Percentiles rank a stretch among this genome's conserved stretches.
Evolutionary conservation across 1,284 basidiomycete genomes (phyloP).

Genomic region (Melanopsichium pennsylvanicum): DNA sequence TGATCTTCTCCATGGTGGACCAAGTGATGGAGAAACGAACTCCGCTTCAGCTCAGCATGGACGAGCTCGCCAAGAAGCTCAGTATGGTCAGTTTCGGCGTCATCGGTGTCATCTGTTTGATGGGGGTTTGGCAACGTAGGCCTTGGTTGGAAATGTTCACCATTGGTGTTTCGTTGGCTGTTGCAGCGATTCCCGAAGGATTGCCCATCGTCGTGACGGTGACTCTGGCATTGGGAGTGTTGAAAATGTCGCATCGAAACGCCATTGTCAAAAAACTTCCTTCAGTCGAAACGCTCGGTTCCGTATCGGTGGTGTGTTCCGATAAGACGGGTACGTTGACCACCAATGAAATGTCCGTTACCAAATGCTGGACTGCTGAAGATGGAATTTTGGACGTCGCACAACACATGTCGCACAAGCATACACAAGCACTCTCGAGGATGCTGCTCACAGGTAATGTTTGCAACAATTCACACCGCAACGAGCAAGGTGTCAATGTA

Average conservation of each 20-base stretch:
- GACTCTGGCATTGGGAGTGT: slow-evolving; percentile 89
- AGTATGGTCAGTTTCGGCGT: slow-evolving; percentile 88
- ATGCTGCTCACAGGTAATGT: slow-evolving; percentile 71
- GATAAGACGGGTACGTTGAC: slow-evolving; percentile 98
- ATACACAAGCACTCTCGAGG: slow-evolving; percentile 74
- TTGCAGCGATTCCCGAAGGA: slow-evolving; percentile 96
- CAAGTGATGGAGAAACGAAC: slow-evolving; percentile 93
- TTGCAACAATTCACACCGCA: slow-evolving; percentile 72
- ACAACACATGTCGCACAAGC: slow-evolving; percentile 48
- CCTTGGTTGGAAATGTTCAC: slow-evolving; percentile 98
- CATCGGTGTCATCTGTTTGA: slow-evolving; percentile 90
- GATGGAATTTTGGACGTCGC: slow-evolving; percentile 74
- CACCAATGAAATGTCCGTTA: slow-evolving; percentile 93
- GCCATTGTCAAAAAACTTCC: slow-evolving; percentile 97
- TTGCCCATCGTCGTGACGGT: slow-evolving; percentile 97
- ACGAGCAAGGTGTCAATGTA: slow-evolving; percentile 78
- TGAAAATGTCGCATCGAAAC: slow-evolving; percentile 91
- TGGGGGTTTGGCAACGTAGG: slow-evolving; percentile 85
- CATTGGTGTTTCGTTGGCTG: slow-evolving; percentile 94
- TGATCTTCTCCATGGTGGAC: slow-evolving; percentile 98
- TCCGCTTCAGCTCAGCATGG: slow-evolving; percentile 92
- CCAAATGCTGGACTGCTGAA: slow-evolving; percentile 84
- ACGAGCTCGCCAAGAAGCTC: slow-evolving; percentile 91
- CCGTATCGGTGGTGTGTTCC: slow-evolving; percentile 92
- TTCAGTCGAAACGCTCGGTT: slow-evolving; percentile 91